These are phyloP conservation scores for Neofusicoccum cordaticola DNA, from an alignment of 2,329 filamentous ascomycete species.

Conservation along the genomic window DNA sequence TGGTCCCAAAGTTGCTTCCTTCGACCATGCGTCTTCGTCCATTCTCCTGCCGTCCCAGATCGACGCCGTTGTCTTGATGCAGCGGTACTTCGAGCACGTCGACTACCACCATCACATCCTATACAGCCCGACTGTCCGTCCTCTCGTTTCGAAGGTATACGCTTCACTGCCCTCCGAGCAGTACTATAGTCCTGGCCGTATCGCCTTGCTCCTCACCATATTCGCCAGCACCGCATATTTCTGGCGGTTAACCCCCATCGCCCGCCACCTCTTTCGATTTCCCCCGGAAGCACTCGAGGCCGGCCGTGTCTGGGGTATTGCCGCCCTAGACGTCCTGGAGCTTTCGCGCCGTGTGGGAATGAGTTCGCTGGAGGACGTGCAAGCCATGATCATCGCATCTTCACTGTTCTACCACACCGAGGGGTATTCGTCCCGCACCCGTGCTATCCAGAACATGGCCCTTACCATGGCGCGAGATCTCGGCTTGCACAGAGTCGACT, in stretches of 20 bases:
- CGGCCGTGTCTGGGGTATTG: not conserved
- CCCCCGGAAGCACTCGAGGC: too few relatives aligned
- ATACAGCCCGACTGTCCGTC: not conserved
- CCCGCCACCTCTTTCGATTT: not conserved
- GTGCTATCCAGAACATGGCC: constrained; percentile 16
- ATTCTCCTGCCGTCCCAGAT: not conserved
- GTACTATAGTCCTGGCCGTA: too few relatives aligned
- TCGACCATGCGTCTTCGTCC: not conserved
- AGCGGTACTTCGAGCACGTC: not conserved
- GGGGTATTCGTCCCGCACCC: constrained; percentile 26
- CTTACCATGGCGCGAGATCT: not conserved
- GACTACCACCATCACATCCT: not conserved
- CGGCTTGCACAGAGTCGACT: constrained; percentile 21
- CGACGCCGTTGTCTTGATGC: not conserved
- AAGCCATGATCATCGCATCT: constrained; percentile 35
- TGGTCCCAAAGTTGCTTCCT: too few relatives aligned
- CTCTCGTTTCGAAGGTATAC: not conserved
- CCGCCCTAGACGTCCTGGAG: not conserved
- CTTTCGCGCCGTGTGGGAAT: not conserved
- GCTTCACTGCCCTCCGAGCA: too few relatives aligned
- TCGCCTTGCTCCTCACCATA: not conserved
- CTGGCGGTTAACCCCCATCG: not conserved
- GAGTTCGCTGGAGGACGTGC: constrained; percentile 36
- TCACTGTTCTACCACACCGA: constrained; percentile 36
- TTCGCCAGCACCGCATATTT: not conserved